Conservation (phyloP, 768 basidiomycete genomes). For the Leccinum pellstonianum region DNA sequence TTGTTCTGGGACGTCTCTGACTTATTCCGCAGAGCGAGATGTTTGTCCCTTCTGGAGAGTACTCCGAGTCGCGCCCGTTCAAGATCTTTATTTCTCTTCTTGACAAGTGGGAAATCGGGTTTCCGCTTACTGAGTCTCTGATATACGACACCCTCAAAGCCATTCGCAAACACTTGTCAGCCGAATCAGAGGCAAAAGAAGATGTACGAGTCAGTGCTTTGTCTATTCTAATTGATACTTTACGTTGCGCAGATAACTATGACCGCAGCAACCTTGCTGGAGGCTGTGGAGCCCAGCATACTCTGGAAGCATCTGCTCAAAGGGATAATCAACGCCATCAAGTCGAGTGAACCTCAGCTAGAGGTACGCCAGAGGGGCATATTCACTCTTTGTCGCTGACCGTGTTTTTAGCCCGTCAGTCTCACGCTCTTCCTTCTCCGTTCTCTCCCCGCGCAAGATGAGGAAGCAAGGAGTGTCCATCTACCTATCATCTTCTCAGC, state of each 20-base stretch:
- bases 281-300: constrained; percentile 86
- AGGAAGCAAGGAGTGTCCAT: constrained; percentile 80
- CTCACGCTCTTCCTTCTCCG: constrained; percentile 72
- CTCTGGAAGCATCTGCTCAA: constrained; percentile 79
- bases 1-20: constrained; percentile 12
- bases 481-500: constrained; percentile 76
- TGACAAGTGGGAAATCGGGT: constrained; percentile 97
- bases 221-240: not conserved
- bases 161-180: constrained; percentile 54
- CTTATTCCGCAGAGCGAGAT: constrained; percentile 61
- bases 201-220: constrained; percentile 48
- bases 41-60: constrained; percentile 67
- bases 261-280: constrained; percentile 87
- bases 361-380: constrained; percentile 44
- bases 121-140: constrained; percentile 70
- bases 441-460: constrained; percentile 77
- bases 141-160: constrained; percentile 80
- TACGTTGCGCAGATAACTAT: constrained; percentile 53
- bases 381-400: constrained; percentile 5
- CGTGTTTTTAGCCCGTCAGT: constrained; percentile 51
- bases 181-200: constrained; percentile 51
- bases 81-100: constrained; percentile 93
- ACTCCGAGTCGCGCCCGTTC: constrained; percentile 83
- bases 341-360: constrained; percentile 37
- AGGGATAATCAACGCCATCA: constrained; percentile 55